These are phyloP conservation scores for Lotus japonicus DNA, from an alignment of 306 rosid genomes.

Conservation along the genomic window DNA sequence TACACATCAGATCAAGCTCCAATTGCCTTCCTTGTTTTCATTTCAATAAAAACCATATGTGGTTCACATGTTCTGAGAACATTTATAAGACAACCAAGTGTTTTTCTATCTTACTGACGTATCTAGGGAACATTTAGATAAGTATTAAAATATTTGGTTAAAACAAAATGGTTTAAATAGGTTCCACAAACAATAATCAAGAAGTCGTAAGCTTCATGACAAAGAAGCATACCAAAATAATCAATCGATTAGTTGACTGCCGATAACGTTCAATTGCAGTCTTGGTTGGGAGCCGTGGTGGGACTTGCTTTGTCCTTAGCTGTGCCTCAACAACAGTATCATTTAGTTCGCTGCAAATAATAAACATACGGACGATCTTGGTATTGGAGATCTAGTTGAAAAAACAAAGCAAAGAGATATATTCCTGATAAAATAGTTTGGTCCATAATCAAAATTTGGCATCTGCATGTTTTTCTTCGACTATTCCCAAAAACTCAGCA, in stretches of 20 bases:
- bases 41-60: too few relatives aligned
- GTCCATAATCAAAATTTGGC: not conserved
- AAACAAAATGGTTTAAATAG: too few relatives aligned
- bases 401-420: conserved; percentile 8
- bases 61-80: too few relatives aligned
- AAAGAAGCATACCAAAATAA: conserved; percentile 55
- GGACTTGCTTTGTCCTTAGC: conserved; percentile 82
- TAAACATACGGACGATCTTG: conserved; percentile 13
- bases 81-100: too few relatives aligned
- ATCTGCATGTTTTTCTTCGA: not conserved
- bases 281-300: conserved; percentile 70
- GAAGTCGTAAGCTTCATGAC: too few relatives aligned
- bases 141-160: too few relatives aligned
- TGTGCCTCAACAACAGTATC: conserved; percentile 94
- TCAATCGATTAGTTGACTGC: conserved; percentile 61
- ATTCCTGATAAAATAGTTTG: not conserved
- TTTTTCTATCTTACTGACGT: not conserved
- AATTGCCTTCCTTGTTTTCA: too few relatives aligned
- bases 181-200: too few relatives aligned
- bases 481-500: too few relatives aligned
- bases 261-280: conserved; percentile 54
- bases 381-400: conserved; percentile 3
- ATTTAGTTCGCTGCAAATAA: conserved; percentile 70
- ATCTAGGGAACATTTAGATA: not conserved
- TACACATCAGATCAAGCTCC: too few relatives aligned